Evolutionary conservation across 2,329 filamentous ascomycete genomes (phyloP), one percentile per base, ranked within the genome.

Genomic region (Fusarium sp.): DNA sequence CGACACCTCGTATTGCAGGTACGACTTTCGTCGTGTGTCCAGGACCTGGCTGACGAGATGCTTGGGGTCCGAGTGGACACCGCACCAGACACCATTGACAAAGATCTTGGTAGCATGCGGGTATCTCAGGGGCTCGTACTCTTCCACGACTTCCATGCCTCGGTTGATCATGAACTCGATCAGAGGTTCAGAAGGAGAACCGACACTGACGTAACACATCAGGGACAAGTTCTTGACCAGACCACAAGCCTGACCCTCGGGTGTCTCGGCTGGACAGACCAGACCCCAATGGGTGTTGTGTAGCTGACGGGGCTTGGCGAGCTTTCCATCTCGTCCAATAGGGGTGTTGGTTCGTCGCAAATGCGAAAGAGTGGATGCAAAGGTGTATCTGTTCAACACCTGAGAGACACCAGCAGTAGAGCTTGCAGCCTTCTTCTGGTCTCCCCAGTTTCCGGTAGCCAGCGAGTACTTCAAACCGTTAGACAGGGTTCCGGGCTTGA

Each of bases 191-290:
- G 94, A 94, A 18, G 95, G 95, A 34, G 95, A 97, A 79, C 96
- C 96, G 59, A 98, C 95, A 79, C 95, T 98, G 80, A 99, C 95
- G 79, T 97, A 98, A 81, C 97, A 99, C 97, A 99, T 99, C 64
- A 99, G 88, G 6, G 97, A 97, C 86, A 99, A 85, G 80, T 99
- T 99, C 87, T 99, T 99, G 78, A 99, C 95, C 65, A 99, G 86
- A 88, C 97, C 97, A 85, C 97, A 99, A 18, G 97, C 95, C 85
- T 99, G 97, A 84, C 97, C 97, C 92, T 99, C 97, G 8, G 97
- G 97, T 0, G 97, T 99, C 87, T 99, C 97, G 9, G 97, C 97
- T 0, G 95, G 94, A 81, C 97, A 99, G 64, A 99, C 88, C 95
- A 99, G 97, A 76, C 97, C 97, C 86, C 98, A 99, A 77, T 99